Conservation (phyloP, 2,329 filamentous ascomycete genomes). For the Microcyclospora pomicola region DNA sequence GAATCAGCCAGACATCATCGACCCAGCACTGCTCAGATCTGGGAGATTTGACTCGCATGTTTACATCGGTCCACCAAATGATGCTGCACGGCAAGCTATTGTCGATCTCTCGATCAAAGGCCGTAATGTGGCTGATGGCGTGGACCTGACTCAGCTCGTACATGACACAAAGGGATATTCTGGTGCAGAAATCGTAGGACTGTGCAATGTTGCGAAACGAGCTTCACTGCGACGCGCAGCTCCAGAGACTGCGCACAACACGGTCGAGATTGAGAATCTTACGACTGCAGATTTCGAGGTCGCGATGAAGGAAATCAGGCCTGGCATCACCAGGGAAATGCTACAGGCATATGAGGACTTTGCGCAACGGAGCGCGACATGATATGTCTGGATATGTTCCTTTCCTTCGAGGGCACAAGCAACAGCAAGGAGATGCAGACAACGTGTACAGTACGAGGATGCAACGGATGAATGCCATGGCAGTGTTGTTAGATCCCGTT, state of each 20-base stretch:
- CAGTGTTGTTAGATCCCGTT: too few relatives aligned
- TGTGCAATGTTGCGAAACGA: conserved; percentile 31
- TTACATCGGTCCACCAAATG: conserved; percentile 72
- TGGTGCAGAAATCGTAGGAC: conserved; percentile 64
- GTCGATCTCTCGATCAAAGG: conserved; percentile 52
- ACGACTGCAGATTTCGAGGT: conserved; percentile 30
- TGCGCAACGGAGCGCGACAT: conserved; percentile 1
- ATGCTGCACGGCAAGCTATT: conserved; percentile 60
- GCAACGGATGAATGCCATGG: too few relatives aligned
- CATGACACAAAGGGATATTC: conserved; percentile 60
- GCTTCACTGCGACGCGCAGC: conserved; percentile 22
- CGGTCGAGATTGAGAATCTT: conserved; percentile 23
- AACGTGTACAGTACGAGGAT: too few relatives aligned
- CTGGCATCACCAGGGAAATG: conserved; percentile 47
- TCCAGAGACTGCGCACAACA: conserved; percentile 19
- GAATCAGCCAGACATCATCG: conserved; percentile 75
- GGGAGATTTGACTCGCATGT: conserved; percentile 75
- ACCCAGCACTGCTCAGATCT: conserved; percentile 71
- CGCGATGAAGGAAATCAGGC: conserved; percentile 32
- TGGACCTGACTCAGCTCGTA: conserved; percentile 53
- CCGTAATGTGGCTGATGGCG: conserved; percentile 46
- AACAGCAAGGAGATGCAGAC: too few relatives aligned
- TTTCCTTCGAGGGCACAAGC: too few relatives aligned
- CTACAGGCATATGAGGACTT: conserved; percentile 44
- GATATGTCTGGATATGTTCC: too few relatives aligned